Evolutionary conservation across 768 basidiomycete genomes (phyloP).

Genomic region (Serendipita sp.): DNA sequence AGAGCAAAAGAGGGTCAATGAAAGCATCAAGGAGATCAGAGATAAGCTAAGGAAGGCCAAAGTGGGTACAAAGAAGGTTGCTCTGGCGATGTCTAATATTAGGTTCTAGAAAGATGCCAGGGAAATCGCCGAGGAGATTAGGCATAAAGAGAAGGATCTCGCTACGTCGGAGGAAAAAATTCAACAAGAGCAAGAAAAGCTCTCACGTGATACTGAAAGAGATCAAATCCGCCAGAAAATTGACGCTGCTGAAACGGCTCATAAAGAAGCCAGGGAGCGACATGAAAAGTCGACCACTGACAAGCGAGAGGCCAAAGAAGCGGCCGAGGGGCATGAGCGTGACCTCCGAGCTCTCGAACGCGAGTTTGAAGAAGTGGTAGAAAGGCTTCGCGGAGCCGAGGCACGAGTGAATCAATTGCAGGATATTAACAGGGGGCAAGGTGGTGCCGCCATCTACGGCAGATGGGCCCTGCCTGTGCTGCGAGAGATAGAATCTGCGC

Average conservation of each 20-base stretch:
- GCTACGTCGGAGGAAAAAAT: neutral
- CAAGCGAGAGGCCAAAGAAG: neutral
- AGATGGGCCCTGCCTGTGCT: slow-evolving; percentile 22
- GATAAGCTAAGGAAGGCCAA: slow-evolving; percentile 26
- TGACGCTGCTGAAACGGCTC: neutral
- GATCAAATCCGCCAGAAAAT: neutral
- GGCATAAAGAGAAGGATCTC: neutral
- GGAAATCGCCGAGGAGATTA: neutral
- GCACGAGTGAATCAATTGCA: neutral
- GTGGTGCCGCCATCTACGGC: slow-evolving; percentile 2
- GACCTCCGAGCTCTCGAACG: slow-evolving; percentile 4
- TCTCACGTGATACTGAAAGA: neutral
- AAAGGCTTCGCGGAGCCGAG: neutral
- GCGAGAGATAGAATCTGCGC: slow-evolving; percentile 30
- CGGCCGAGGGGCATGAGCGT: neutral
- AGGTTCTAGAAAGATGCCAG: neutral
- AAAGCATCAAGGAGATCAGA: slow-evolving; percentile 32
- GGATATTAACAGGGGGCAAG: neutral
- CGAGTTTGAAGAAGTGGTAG: slow-evolving; percentile 1
- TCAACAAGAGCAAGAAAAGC: neutral
- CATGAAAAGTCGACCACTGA: neutral
- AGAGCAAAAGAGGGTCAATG: slow-evolving; percentile 21
- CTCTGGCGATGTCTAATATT: neutral
- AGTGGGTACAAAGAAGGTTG: slow-evolving; percentile 22
- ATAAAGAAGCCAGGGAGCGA: neutral